Percentiles rank a stretch among this genome's conserved stretches.
These are phyloP conservation scores for Pezicula rhizophila DNA, from an alignment of 2,329 filamentous ascomycete species.

Conservation along the genomic window DNA sequence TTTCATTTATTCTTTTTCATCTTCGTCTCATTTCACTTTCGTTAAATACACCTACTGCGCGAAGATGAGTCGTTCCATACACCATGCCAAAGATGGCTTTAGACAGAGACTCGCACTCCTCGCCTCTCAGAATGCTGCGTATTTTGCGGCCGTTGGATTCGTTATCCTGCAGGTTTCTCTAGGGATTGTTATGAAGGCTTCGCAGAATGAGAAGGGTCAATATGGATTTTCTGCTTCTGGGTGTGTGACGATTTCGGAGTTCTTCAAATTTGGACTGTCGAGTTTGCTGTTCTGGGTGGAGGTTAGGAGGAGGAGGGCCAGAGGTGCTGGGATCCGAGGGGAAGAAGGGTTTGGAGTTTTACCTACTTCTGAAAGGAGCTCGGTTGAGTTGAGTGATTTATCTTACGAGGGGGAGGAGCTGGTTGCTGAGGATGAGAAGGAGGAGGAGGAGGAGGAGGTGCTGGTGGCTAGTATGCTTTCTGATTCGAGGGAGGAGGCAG, in stretches of 20 bases:
- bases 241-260: constrained; percentile 28
- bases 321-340: too few relatives aligned
- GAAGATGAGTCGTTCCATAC: background rate
- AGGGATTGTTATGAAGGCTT: constrained; percentile 27
- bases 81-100: background rate
- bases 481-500: too few relatives aligned
- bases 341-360: too few relatives aligned
- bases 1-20: too few relatives aligned
- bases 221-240: constrained; percentile 20
- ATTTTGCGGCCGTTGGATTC: constrained; percentile 26
- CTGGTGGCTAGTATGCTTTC: too few relatives aligned
- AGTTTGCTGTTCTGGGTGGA: constrained; percentile 24
- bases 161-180: constrained; percentile 31
- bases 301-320: constrained; percentile 16
- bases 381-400: background rate
- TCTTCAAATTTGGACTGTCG: constrained; percentile 27
- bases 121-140: constrained; percentile 4
- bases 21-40: too few relatives aligned
- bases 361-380: constrained; percentile 9
- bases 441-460: too few relatives aligned
- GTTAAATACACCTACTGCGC: too few relatives aligned
- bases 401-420: background rate
- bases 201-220: constrained; percentile 20
- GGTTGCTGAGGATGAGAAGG: too few relatives aligned
- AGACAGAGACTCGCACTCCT: background rate